Base-by-base conservation (phyloP, 441 rosid species). In the Eruca vesicaria region DNA sequence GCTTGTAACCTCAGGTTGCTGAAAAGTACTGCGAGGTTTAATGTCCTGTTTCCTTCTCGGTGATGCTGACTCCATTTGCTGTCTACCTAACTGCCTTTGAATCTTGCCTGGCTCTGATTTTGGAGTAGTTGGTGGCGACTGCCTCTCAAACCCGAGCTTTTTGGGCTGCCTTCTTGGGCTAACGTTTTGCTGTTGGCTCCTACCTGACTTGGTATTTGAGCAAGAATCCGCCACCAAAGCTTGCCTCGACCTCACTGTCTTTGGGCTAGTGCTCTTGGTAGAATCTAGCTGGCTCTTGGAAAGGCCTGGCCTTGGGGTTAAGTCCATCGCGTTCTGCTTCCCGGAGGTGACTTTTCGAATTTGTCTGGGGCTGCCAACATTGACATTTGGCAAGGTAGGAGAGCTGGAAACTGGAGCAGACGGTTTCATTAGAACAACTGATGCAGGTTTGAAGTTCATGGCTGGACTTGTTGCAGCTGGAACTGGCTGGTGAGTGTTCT, bases 1-100 rank as follows among this genome's bases (percentile, higher is more conserved):
- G 82, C 94, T 93, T 29, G 90, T 82, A 75, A 89, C 85, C 85
- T 93, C 82, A 81, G 76, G 71, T 66, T 73, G 84, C 70, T 73
- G 84, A 82, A 78, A 63, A 12, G 67, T 73, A 63, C 2, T 35
- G 48, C 74, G 68, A 72, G 86, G 71, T 71, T 70, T 86, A 33
- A 80, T 57, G 72, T 72, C 79, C 26, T 75, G 71, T 60, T 78
- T 85, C 63, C 84, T 78, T 58, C 74, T 60, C 4, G 86, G 92
- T 57, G 88, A 85, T 48, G 81, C 81, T 58, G 85, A 78, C 70
- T 86, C 89, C 56, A 68, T 80, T 56, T 76, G 82, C 72, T 83
- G 87, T 69, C 80, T 82, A 56, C 81, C 66, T n/a, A 81, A 50
- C 63, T 85, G 88, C 82, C 78, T 85, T 66, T 80, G 80, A 32